phyloP scores from a whole-genome alignment of 2,329 filamentous ascomycete species.

The Aureobasidium leucospermi region DNA sequence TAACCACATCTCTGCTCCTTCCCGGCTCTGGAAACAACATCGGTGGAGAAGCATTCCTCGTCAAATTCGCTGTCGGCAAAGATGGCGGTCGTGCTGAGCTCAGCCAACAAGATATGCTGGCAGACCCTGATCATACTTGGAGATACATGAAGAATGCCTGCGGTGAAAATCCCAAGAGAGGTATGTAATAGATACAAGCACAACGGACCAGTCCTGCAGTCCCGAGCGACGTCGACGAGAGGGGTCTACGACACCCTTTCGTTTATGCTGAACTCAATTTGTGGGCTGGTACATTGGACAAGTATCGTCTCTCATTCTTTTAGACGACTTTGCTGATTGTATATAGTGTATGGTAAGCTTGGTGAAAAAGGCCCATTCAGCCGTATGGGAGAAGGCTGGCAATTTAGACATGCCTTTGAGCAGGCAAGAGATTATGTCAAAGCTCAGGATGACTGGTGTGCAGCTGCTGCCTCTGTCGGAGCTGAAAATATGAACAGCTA shows the following conservation, averaged over 20 bases:
- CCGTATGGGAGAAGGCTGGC: constrained; percentile 61
- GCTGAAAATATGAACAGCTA: constrained; percentile 48
- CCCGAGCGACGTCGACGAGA: too few species aligned
- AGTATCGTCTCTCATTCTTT: too few species aligned
- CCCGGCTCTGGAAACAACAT: constrained; percentile 68
- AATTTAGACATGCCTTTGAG: constrained; percentile 61
- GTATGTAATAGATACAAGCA: too few species aligned
- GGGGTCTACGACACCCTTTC: too few species aligned
- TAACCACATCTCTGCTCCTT: constrained; percentile 60
- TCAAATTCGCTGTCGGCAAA: constrained; percentile 60
- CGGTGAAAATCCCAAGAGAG: constrained; percentile 59
- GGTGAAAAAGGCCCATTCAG: constrained; percentile 51
- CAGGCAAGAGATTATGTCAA: constrained; percentile 50
- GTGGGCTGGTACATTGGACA: too few species aligned
- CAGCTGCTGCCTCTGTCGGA: constrained; percentile 45
- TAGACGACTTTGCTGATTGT: too few species aligned
- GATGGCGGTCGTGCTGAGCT: constrained; percentile 55
- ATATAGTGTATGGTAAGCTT: constrained; percentile 45
- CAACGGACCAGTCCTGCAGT: too few species aligned
- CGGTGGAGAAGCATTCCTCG: constrained; percentile 60
- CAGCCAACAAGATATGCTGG: constrained; percentile 56
- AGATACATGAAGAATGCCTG: constrained; percentile 73
- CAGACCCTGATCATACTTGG: constrained; percentile 58
- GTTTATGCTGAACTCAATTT: too few species aligned
- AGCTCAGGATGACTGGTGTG: constrained; percentile 63